Percentiles rank a stretch among this genome's conserved stretches.
phyloP scores from a whole-genome alignment of 2,329 filamentous ascomycete genomes.

The Penicillium sp. region DNA sequence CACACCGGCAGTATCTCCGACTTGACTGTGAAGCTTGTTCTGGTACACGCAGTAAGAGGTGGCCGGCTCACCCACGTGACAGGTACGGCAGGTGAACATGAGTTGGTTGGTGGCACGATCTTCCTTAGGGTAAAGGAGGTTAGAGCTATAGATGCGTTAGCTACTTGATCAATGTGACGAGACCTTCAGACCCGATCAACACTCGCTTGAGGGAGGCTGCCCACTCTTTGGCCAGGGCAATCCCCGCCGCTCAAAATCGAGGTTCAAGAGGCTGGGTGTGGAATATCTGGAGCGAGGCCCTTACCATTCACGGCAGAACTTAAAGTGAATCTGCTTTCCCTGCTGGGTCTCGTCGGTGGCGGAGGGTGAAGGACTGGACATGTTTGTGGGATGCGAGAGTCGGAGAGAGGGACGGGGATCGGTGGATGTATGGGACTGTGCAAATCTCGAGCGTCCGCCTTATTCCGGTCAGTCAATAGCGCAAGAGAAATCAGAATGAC shows the following conservation, averaged over 20 bases:
- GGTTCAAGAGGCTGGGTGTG: neutral
- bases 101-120: slow-evolving; percentile 80
- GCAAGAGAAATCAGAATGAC: neutral
- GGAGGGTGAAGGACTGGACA: slow-evolving; percentile 48
- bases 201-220: neutral
- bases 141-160: slow-evolving; percentile 63
- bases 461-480: neutral
- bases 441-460: neutral
- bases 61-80: slow-evolving; percentile 85
- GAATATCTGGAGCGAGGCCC: slow-evolving; percentile 15
- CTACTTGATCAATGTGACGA: slow-evolving; percentile 9
- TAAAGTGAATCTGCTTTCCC: slow-evolving; percentile 83
- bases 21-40: slow-evolving; percentile 86
- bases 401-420: slow-evolving; percentile 3
- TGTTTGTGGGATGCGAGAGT: slow-evolving; percentile 14
- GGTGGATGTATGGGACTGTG: neutral
- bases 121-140: slow-evolving; percentile 97
- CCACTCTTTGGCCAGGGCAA: neutral
- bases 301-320: slow-evolving; percentile 96
- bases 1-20: slow-evolving; percentile 93
- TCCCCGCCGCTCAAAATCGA: neutral
- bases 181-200: neutral
- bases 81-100: slow-evolving; percentile 94
- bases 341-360: slow-evolving; percentile 42
- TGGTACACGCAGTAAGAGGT: slow-evolving; percentile 91